A percentile compares a stretch with the other conserved stretches of the same genome.
These are phyloP conservation scores for Stylonectria norvegica DNA, from an alignment of 2,329 filamentous ascomycete genomes.

Conservation along the genomic window DNA sequence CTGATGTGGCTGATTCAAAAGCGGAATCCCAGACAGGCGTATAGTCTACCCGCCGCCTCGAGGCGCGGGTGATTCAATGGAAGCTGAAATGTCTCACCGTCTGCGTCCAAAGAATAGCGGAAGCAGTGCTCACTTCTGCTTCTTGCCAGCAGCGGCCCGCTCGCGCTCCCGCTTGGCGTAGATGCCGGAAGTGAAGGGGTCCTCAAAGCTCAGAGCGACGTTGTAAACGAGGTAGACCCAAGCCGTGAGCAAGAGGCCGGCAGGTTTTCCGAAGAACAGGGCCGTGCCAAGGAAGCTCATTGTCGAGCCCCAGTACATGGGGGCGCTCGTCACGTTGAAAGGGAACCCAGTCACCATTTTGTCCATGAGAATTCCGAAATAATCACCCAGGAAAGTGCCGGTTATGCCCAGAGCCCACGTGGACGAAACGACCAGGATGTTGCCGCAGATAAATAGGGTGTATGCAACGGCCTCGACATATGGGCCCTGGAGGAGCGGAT, in stretches of 20 bases:
- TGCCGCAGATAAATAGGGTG: constrained; percentile 69
- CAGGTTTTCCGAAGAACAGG: constrained; percentile 80
- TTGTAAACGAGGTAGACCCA: constrained; percentile 76
- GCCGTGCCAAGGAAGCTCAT: constrained; percentile 89
- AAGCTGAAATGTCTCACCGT: constrained; percentile 5
- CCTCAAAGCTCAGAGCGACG: constrained; percentile 80
- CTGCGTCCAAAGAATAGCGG: constrained; percentile 8
- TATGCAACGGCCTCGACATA: constrained; percentile 62
- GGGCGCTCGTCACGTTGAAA: constrained; percentile 85
- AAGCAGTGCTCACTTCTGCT: constrained; percentile 41
- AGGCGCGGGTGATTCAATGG: neutral
- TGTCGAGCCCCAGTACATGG: constrained; percentile 96
- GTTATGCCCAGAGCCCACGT: constrained; percentile 93
- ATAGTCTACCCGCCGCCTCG: constrained; percentile 1
- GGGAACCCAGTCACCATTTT: constrained; percentile 91
- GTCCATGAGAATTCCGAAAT: constrained; percentile 98
- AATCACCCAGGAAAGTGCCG: constrained; percentile 95
- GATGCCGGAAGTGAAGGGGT: constrained; percentile 90
- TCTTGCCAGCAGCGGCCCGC: constrained; percentile 51
- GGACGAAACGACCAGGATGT: constrained; percentile 79
- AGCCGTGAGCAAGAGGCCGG: constrained; percentile 71
- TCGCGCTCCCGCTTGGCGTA: constrained; percentile 78
- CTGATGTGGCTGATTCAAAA: constrained; percentile 12
- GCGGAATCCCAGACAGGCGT: constrained; percentile 5
- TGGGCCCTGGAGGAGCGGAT: constrained; percentile 65